phyloP scores from a whole-genome alignment of 345 rosid species.

The Ailanthus altissimus region DNA sequence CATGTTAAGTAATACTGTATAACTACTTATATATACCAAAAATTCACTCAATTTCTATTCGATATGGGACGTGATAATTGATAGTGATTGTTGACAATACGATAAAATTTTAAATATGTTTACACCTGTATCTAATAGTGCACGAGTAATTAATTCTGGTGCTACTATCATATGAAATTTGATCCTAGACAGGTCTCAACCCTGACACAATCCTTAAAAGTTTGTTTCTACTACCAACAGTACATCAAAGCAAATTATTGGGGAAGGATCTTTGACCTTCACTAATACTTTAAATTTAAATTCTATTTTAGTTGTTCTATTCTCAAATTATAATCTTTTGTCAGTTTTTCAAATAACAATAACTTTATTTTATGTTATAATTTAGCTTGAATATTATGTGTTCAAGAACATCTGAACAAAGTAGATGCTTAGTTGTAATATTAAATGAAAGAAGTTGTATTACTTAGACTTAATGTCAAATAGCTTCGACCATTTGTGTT shows the following conservation, averaged over 20 bases:
- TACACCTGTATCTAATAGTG: not conserved
- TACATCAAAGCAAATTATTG: too few relatives aligned
- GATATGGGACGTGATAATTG: too few relatives aligned
- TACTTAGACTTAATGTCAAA: not conserved
- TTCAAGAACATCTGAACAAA: not conserved
- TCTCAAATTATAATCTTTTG: not conserved
- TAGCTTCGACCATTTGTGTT: not conserved
- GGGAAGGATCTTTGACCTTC: too few relatives aligned
- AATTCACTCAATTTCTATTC: too few relatives aligned
- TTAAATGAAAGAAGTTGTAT: not conserved
- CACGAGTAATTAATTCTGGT: not conserved
- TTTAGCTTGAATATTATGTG: not conserved
- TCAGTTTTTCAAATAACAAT: not conserved
- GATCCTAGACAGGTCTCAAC: not conserved
- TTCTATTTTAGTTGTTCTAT: too few relatives aligned
- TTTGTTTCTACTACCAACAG: too few relatives aligned
- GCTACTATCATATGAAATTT: not conserved
- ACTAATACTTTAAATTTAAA: too few relatives aligned
- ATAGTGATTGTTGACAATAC: not conserved
- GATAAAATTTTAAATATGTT: not conserved
- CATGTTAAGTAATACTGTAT: too few relatives aligned
- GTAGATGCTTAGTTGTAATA: not conserved
- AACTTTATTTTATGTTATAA: not conserved
- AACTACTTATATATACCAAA: too few relatives aligned
- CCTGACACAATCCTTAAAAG: not conserved